Conservation (phyloP, 331 rosid genomes). For the Erythrophleum ivorense region DNA sequence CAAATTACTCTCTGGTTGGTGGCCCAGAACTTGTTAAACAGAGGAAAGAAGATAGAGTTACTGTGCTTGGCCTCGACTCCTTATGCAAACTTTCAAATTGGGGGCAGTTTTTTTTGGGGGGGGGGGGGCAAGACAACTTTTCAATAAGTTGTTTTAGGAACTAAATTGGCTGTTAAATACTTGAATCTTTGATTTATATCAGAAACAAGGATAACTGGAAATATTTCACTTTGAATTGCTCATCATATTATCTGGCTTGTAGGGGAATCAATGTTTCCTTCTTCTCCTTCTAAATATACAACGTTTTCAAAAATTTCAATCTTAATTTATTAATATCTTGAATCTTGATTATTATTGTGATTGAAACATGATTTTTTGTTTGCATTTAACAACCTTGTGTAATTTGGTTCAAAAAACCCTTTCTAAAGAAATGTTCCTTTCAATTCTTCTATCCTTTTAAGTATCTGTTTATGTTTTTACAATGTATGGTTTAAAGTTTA, state of each 20-base stretch:
- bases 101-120: not conserved
- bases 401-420: not conserved
- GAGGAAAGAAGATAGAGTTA: not conserved
- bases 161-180: slow-evolving; percentile 19
- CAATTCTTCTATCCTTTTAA: not conserved
- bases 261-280: not conserved
- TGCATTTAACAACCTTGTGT: not conserved
- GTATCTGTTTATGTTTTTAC: slow-evolving; percentile 6
- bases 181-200: not conserved
- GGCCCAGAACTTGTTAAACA: not conserved
- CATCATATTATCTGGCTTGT: slow-evolving; percentile 15
- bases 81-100: not conserved
- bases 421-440: not conserved
- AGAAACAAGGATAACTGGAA: not conserved
- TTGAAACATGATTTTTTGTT: slow-evolving; percentile 3
- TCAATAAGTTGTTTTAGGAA: not conserved
- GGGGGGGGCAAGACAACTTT: not conserved
- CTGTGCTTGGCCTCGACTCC: not conserved
- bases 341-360: not conserved
- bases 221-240: slow-evolving; percentile 8
- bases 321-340: not conserved
- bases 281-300: too few species aligned
- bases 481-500: slow-evolving; percentile 15
- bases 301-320: not conserved
- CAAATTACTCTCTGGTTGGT: not conserved